Evolutionary conservation across 202 grass and related monocot species (phyloP).

Genomic region (Hordeum pubiflorum): DNA sequence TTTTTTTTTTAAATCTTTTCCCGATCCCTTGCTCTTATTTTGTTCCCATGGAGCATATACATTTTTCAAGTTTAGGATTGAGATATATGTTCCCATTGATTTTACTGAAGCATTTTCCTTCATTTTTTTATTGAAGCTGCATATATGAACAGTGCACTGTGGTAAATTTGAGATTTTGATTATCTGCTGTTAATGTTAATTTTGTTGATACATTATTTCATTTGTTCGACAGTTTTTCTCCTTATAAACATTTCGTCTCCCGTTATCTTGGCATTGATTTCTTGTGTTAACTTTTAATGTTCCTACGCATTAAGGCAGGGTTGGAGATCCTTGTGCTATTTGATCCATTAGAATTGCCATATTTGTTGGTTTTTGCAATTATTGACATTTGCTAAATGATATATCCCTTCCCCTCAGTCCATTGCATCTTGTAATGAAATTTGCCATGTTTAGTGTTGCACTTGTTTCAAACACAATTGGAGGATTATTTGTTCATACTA

Average conservation of each 20-base stretch:
- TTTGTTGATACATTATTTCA: neutral
- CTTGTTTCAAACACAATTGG: neutral
- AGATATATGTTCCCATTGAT: slow-evolving; percentile 3
- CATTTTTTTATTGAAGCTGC: neutral
- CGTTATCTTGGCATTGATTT: neutral
- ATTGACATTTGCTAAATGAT: slow-evolving; percentile 5
- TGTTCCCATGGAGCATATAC: neutral
- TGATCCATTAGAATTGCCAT: neutral
- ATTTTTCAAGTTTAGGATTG: neutral
- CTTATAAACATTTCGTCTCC: neutral
- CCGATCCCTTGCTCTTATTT: slow-evolving; percentile 8
- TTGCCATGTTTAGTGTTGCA: slow-evolving; percentile 2
- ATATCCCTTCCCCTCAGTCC: neutral
- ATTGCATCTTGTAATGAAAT: neutral
- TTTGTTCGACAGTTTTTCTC: neutral
- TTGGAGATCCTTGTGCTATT: neutral
- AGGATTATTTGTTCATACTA: neutral
- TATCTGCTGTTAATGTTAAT: neutral
- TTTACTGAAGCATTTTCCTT: neutral
- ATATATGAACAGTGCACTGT: neutral
- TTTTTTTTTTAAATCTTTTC: neutral
- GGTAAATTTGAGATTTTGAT: slow-evolving; percentile 5
- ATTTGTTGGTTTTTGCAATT: slow-evolving; percentile 5
- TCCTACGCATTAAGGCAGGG: neutral
- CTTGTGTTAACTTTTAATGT: neutral